Evolutionary conservation across 352 stramenopile genomes (phyloP), one percentile per base, ranked within the genome.

Genomic region (Pythium insidiosum): DNA sequence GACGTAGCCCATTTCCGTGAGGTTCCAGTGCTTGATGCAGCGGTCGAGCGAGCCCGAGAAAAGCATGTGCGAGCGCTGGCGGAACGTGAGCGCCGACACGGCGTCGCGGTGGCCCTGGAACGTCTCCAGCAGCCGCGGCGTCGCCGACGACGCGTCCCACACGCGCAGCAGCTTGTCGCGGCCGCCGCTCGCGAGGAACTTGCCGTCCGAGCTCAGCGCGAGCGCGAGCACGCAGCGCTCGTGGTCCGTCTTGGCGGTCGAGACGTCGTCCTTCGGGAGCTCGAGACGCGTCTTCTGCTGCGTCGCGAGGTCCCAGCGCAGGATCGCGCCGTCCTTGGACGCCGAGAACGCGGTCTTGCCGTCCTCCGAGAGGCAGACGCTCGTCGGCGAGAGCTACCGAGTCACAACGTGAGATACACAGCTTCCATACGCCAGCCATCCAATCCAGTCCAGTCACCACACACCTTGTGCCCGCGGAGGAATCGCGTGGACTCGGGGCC

Each of bases 1-100:
- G 19, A 98, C 73, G 61, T 97, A 98, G 20, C 80, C 87, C 86
- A 96, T 97, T 52, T 97, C 88, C 4, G 80, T 95, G 34, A 98
- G 69, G 72, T 96, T 96, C 92, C 91, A 98, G 61, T 97, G 82
- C 64, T 97, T 97, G 43, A 97, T 84, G 21, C 75, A 94, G 33
- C 90, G 81, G 50, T 97, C 91, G 19, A 95, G 53, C 44, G 90
- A 97, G 7, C 84, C 87, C 0, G 84, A 96, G 63, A 96, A 98
- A 34, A 98, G 65, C 50, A 74, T 84, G 48, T 95, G 73, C 24
- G 86, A 94, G 19, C 85, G 79, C 58, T 88, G 56, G 20, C 86
- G 81, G 60, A 97, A 97, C 6, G 67, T 63, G 12, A 97, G 50
- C 30, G 74, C 63, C 30, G 88, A 89, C 12, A 97, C 73, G 6